phyloP scores from a whole-genome alignment of 2,329 filamentous ascomycete species.

The Coniochaeta sp. region DNA sequence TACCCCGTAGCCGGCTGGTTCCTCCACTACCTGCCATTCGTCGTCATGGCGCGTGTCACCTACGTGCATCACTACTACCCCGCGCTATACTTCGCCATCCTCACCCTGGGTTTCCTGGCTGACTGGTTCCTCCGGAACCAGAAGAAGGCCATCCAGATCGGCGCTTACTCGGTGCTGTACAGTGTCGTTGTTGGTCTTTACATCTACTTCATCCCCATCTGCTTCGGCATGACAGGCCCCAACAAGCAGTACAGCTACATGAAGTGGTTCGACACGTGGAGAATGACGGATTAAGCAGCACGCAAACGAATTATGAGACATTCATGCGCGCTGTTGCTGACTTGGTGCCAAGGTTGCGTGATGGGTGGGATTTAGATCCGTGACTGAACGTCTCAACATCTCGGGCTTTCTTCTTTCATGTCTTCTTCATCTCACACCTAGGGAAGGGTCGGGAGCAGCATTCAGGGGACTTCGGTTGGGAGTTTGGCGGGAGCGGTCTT shows the following conservation, averaged over 20 bases:
- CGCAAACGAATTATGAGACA: background rate
- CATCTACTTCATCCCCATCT: conserved; percentile 84
- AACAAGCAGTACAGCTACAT: conserved; percentile 83
- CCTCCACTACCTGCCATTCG: conserved; percentile 91
- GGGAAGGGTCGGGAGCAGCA: background rate
- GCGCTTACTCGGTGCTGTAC: conserved; percentile 68
- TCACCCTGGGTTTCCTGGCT: conserved; percentile 78
- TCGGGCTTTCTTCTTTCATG: conserved; percentile 1
- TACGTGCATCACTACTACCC: conserved; percentile 99
- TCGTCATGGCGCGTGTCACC: conserved; percentile 96
- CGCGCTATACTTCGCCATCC: conserved; percentile 93
- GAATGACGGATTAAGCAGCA: conserved; percentile 55
- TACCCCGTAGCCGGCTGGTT: conserved; percentile 94
- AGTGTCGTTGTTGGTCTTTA: conserved; percentile 71
- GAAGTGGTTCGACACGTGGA: conserved; percentile 90
- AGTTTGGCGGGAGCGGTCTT: background rate
- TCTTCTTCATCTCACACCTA: conserved; percentile 2
- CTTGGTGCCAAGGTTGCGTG: background rate
- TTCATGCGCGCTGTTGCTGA: background rate
- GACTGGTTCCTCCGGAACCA: conserved; percentile 75
- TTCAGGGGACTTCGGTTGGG: background rate
- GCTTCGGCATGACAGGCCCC: conserved; percentile 88
- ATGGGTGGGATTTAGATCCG: conserved; percentile 18
- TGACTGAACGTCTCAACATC: background rate
- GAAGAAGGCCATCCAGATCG: conserved; percentile 55